Evolutionary conservation across 1,284 basidiomycete genomes (phyloP), one percentile per base, ranked within the genome.

Genomic region (Ceratobasidium papillatum): DNA sequence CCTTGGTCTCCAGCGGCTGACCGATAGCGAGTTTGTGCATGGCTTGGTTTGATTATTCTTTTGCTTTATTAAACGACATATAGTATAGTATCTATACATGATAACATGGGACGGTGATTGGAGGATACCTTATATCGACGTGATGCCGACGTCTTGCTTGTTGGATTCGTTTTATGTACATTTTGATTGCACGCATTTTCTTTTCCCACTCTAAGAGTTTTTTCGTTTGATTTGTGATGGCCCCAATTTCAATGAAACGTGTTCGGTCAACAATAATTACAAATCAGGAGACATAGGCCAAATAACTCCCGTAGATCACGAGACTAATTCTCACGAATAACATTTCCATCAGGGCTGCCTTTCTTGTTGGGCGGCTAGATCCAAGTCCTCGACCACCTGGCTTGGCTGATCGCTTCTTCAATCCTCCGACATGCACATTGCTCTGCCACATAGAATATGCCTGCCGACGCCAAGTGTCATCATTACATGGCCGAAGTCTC

Each of bases 1-100:
- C 52, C 66, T 41, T 69, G 66, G 66, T 69, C 66, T 9, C 66
- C 66, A 9, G 32, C 66, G 27, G 66, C 25, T 9, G 66, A 45
- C 38, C 66, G 52, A 58, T 69, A 54, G 52, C 25, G 27, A 14
- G 25, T n/a, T 17, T 30, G 32, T 65, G 47, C n/a, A 41, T 65
- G 62, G 45, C 19, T 52, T 65, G 25, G 63, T 2, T 30, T 65
- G 22, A 45, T 45, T 47, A 34, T 41, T 64, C 34, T 61, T 19
- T 51, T 34, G n/a, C 32, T 64, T 49, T 65, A 51, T 36, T 65
- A 47, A 34, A 65, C 54, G 32, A 58, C 54, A 58, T 58, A 58
- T 58, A 58, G 54, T 58, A 58, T 36, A 58, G 51, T 58, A 34
- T 58, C 25, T 58, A 58, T 58, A 36, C 54, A 58, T 58, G 54